Conservation (phyloP, 306 rosid species). For the barrel medic (Medicago truncatula) region MtrunA17r5.0-ANR NC_053049.1:45606501-45607000, state of each 20-base stretch:
- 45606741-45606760: slow-evolving; percentile 50
- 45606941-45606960: slow-evolving; percentile 69
- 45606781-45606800: slow-evolving; percentile 69
- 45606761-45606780: slow-evolving; percentile 59
- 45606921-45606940: slow-evolving; percentile 76
- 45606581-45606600: slow-evolving; percentile 56
- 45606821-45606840: slow-evolving; percentile 58
- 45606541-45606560: slow-evolving; percentile 43
- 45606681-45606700: slow-evolving; percentile 57
- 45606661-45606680: slow-evolving; percentile 56
- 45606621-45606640: slow-evolving; percentile 59
- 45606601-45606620: slow-evolving; percentile 67
- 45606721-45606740: slow-evolving; percentile 49
- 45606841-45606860: slow-evolving; percentile 74
- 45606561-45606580: slow-evolving; percentile 71
- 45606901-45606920: slow-evolving; percentile 77
- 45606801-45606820: slow-evolving; percentile 72
- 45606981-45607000: slow-evolving; percentile 50
- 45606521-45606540: slow-evolving; percentile 49
- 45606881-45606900: slow-evolving; percentile 78
- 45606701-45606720: slow-evolving; percentile 51
- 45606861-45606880: slow-evolving; percentile 74
- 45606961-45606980: slow-evolving; percentile 61
- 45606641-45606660: slow-evolving; percentile 56
- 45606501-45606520: slow-evolving; percentile 63